Conservation (phyloP, 106 monocot species). For the Ottelia alismoides region DNA sequence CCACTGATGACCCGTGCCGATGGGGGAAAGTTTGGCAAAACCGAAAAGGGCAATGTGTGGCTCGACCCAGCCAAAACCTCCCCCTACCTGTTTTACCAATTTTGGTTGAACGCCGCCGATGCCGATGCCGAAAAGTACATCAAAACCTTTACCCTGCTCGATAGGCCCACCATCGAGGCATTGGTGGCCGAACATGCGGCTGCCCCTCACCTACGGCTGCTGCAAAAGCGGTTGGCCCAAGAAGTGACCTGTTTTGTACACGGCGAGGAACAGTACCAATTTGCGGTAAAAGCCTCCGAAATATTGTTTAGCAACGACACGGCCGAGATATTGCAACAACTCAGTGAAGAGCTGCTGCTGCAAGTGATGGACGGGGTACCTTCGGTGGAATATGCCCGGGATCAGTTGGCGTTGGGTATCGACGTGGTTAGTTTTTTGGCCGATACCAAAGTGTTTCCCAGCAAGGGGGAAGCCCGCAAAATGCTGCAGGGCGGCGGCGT, state of each 20-base stretch:
- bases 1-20: not conserved
- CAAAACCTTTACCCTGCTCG: not conserved
- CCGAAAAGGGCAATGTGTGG: not conserved
- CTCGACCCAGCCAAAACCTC: not conserved
- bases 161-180: not conserved
- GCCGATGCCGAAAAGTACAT: not conserved
- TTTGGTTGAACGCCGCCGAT: not conserved
- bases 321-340: not conserved
- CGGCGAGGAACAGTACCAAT: not conserved
- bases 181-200: not conserved
- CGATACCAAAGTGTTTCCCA: not conserved
- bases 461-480: not conserved
- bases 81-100: not conserved
- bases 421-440: not conserved
- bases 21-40: not conserved
- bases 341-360: not conserved
- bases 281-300: not conserved
- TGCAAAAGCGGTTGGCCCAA: not conserved
- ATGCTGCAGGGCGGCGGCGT: not conserved
- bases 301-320: not conserved
- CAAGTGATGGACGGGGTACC: not conserved
- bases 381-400: not conserved
- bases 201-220: not conserved
- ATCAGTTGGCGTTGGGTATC: not conserved
- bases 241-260: not conserved